Evolutionary conservation across 129 eudicot species (phyloP).

Genomic region (Centrapalus pauciflorus): DNA sequence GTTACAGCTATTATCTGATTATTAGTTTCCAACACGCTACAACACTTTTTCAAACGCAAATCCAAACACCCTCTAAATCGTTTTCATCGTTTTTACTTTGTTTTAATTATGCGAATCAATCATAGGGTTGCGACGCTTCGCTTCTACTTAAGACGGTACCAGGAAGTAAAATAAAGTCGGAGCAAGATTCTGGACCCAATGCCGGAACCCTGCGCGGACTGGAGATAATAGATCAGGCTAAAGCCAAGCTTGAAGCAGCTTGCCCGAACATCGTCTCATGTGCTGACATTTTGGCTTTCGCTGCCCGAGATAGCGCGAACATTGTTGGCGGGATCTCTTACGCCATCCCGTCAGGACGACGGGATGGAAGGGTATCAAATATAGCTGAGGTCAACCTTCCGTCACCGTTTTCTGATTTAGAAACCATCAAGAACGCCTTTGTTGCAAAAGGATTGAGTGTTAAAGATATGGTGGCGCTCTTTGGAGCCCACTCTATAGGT

Average conservation of each 20-base stretch:
- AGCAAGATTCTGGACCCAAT: conserved; percentile 30
- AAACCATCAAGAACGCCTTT: conserved; percentile 5
- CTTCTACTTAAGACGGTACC: conserved; percentile 31
- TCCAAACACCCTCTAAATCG: too few species aligned
- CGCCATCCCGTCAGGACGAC: conserved; percentile 35
- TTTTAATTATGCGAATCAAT: not conserved
- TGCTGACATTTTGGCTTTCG: conserved; percentile 51
- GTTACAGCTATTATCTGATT: too few species aligned
- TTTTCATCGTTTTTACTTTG: not conserved
- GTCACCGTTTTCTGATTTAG: not conserved
- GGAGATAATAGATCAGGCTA: conserved; percentile 46
- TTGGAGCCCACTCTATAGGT: conserved; percentile 61
- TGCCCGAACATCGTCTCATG: conserved; percentile 55
- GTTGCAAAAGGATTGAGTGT: conserved; percentile 30
- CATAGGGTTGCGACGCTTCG: conserved; percentile 63
- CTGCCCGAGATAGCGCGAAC: conserved; percentile 42
- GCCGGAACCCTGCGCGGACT: conserved; percentile 37
- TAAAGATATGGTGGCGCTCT: conserved; percentile 41
- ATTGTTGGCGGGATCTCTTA: conserved; percentile 36
- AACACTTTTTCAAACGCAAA: too few species aligned
- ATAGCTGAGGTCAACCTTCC: conserved; percentile 36
- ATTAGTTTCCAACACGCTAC: too few species aligned
- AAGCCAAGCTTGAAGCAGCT: conserved; percentile 36
- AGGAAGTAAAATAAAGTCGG: conserved; percentile 16
- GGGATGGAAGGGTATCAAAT: conserved; percentile 41